Conservation (phyloP, 2,329 filamentous ascomycete genomes). For the Exophiala sp. region DNA sequence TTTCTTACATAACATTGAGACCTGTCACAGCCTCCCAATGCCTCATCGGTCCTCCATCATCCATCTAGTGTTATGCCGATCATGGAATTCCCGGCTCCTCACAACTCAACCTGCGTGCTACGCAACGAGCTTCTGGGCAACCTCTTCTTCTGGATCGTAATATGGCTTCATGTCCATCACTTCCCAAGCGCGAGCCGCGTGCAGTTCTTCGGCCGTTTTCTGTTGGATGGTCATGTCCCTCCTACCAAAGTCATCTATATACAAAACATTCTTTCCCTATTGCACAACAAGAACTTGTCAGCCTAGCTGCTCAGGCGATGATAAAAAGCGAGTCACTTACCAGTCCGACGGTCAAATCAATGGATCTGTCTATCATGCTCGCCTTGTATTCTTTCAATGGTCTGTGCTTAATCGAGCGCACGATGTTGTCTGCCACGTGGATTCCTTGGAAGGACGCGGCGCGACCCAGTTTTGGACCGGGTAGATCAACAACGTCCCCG, state of each 20-base stretch:
- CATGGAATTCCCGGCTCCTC: too few relatives aligned
- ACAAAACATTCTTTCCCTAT: constrained; percentile 16
- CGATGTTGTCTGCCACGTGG: constrained; percentile 51
- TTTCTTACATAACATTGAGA: too few relatives aligned
- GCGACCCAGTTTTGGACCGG: constrained; percentile 49
- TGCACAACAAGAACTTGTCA: neutral
- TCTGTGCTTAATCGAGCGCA: constrained; percentile 43
- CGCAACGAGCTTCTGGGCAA: neutral
- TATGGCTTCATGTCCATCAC: constrained; percentile 45
- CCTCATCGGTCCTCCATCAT: too few relatives aligned
- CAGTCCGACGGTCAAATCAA: constrained; percentile 51
- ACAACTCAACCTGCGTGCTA: neutral
- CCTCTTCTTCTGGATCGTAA: constrained; percentile 9
- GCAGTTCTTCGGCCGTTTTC: constrained; percentile 42
- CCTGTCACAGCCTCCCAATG: too few relatives aligned
- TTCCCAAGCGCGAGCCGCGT: constrained; percentile 42
- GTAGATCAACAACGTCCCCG: constrained; percentile 57
- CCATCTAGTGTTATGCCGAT: too few relatives aligned
- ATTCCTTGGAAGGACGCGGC: constrained; percentile 51
- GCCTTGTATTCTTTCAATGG: constrained; percentile 40
- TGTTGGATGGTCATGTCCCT: constrained; percentile 5
- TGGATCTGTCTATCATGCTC: constrained; percentile 46
- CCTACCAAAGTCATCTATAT: constrained; percentile 15
- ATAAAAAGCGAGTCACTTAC: constrained; percentile 8
- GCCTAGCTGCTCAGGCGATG: neutral